Evolutionary conservation across 2,329 filamentous ascomycete genomes (phyloP).

Genomic region (Colletotrichum destructivum): DNA sequence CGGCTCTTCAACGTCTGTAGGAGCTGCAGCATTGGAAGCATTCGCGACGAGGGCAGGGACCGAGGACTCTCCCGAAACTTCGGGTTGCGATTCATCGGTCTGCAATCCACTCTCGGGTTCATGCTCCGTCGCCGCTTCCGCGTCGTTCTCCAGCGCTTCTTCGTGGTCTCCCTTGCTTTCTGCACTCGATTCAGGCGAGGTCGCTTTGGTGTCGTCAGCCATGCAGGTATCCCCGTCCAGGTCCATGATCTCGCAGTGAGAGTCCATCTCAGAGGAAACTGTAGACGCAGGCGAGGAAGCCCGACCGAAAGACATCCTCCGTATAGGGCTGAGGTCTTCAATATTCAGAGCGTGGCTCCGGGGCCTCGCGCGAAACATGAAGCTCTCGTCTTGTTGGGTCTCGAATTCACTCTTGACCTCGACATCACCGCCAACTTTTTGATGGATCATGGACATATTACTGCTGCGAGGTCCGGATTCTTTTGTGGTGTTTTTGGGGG

Average conservation of each 20-base stretch:
- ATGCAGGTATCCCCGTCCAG: slow-evolving; percentile 37
- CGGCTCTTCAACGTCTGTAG: not conserved
- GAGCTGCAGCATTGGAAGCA: not conserved
- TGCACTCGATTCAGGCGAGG: slow-evolving; percentile 17
- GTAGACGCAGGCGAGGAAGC: slow-evolving; percentile 4
- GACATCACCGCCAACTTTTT: not conserved
- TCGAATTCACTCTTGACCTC: slow-evolving; percentile 35
- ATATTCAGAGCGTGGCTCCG: not conserved
- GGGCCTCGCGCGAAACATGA: slow-evolving; percentile 49
- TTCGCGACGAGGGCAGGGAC: not conserved
- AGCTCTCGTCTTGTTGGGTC: slow-evolving; percentile 54
- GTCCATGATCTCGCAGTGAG: slow-evolving; percentile 18
- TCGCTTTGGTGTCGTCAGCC: slow-evolving; percentile 34
- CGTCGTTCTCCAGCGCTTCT: not conserved
- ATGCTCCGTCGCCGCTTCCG: not conserved
- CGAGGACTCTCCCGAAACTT: not conserved
- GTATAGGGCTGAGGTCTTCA: not conserved
- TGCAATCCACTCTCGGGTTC: not conserved
- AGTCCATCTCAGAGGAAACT: not conserved
- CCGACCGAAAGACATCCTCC: not conserved
- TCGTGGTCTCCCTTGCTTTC: not conserved
- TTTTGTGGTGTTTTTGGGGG: not conserved
- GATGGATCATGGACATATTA: not conserved
- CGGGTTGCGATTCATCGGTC: not conserved
- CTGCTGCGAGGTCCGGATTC: not conserved